Conservation (phyloP, 2,329 filamentous ascomycete genomes). For the Ophiostoma novo-ulmi region DNA sequence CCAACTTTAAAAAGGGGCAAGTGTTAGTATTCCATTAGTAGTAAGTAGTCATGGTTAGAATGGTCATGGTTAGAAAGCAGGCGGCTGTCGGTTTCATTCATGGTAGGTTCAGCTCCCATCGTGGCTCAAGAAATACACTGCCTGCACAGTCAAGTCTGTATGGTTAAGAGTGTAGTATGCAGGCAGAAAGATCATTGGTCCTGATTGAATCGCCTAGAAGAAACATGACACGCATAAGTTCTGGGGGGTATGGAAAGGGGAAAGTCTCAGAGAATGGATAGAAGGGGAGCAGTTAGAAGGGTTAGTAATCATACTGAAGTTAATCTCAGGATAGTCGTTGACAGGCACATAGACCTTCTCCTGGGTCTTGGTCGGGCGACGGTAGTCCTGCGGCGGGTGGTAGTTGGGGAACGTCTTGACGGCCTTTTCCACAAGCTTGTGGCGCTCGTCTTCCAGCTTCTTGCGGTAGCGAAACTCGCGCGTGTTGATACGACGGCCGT, state of each 20-base stretch:
- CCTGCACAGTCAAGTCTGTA: conserved; percentile 28
- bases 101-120: conserved; percentile 29
- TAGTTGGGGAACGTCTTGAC: conserved; percentile 99
- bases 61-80: conserved; percentile 26
- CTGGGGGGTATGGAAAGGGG: not conserved
- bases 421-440: conserved; percentile 97
- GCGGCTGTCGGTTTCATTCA: conserved; percentile 9
- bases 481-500: conserved; percentile 98
- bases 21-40: conserved; percentile 71
- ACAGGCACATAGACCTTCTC: conserved; percentile 99
- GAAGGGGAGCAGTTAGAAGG: conserved; percentile 60
- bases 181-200: conserved; percentile 33
- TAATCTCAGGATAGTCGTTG: conserved; percentile 99
- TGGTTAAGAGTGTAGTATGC: conserved; percentile 9
- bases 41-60: conserved; percentile 22
- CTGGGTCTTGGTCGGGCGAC: conserved; percentile 98
- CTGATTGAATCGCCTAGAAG: conserved; percentile 34
- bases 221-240: conserved; percentile 17
- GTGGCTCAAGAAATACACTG: conserved; percentile 31
- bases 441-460: conserved; percentile 94
- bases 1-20: conserved; percentile 89
- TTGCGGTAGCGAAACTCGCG: conserved; percentile 98
- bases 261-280: conserved; percentile 17
- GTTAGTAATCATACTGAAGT: conserved; percentile 99
- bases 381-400: conserved; percentile 95